phyloP scores from a whole-genome alignment of 768 basidiomycete genomes.

The Boletus coccyginus region DNA sequence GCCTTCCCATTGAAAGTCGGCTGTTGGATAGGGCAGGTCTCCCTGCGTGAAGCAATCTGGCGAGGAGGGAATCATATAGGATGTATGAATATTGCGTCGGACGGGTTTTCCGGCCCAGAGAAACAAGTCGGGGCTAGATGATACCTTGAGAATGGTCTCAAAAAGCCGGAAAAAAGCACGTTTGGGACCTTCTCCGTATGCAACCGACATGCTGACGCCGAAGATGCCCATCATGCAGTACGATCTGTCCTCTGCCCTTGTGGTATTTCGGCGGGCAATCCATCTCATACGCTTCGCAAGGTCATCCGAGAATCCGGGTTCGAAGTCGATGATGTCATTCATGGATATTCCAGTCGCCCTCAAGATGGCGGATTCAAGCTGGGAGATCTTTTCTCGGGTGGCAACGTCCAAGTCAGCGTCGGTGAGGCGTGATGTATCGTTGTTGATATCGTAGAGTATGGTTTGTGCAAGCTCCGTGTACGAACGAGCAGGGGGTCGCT shows the following conservation, averaged over 20 bases:
- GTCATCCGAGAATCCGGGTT: background rate
- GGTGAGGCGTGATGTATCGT: too few species aligned
- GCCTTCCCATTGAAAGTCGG: too few species aligned
- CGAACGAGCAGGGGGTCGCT: background rate
- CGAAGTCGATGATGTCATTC: background rate
- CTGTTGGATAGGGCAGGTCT: too few species aligned
- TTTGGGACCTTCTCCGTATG: constrained; percentile 18
- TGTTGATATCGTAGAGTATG: too few species aligned
- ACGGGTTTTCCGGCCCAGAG: too few species aligned
- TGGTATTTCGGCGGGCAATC: constrained; percentile 15
- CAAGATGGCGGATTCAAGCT: background rate
- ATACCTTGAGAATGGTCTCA: constrained; percentile 1
- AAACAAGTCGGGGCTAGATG: too few species aligned
- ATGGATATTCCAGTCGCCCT: background rate
- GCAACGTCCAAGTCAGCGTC: too few species aligned
- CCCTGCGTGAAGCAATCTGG: too few species aligned
- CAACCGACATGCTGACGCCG: constrained; percentile 9
- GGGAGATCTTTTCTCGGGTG: too few species aligned
- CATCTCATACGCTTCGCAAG: constrained; percentile 11
- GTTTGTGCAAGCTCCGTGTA: too few species aligned
- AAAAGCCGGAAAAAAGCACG: constrained; percentile 11
- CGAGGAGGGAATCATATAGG: too few species aligned
- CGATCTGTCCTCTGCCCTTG: constrained; percentile 14
- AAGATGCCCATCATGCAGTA: constrained; percentile 21
- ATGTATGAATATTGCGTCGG: too few species aligned